Percentiles rank a stretch among this genome's conserved stretches.
phyloP scores from a whole-genome alignment of 2,329 filamentous ascomycete species.

The Alternaria dauci region DNA sequence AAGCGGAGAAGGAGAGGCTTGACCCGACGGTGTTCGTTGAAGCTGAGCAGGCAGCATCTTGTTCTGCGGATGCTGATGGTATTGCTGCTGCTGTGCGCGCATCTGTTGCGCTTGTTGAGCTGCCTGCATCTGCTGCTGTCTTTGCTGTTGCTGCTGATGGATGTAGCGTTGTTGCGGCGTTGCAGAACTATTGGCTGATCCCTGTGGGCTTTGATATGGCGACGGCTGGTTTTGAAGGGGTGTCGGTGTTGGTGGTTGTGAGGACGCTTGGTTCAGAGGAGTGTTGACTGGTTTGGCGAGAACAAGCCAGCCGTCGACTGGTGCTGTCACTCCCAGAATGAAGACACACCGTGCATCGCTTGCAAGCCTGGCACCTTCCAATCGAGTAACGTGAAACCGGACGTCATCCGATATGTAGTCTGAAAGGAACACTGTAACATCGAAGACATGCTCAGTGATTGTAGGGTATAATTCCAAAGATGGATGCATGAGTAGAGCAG shows the following conservation, averaged over 20 bases:
- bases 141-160: slow-evolving; percentile 39
- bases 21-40: slow-evolving; percentile 37
- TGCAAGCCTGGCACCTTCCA: slow-evolving; percentile 33
- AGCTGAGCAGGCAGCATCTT: slow-evolving; percentile 42
- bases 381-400: slow-evolving; percentile 44
- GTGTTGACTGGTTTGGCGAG: slow-evolving; percentile 45
- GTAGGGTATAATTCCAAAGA: slow-evolving; percentile 46
- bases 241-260: slow-evolving; percentile 28
- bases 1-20: slow-evolving; percentile 25
- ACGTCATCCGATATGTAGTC: slow-evolving; percentile 53
- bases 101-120: slow-evolving; percentile 37
- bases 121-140: slow-evolving; percentile 35
- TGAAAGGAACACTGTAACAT: slow-evolving; percentile 54
- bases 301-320: slow-evolving; percentile 54
- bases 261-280: slow-evolving; percentile 24
- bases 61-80: slow-evolving; percentile 40
- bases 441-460: slow-evolving; percentile 54
- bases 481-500: slow-evolving; percentile 50
- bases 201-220: slow-evolving; percentile 34
- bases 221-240: slow-evolving; percentile 24
- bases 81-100: slow-evolving; percentile 37
- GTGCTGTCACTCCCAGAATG: slow-evolving; percentile 49
- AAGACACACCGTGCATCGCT: slow-evolving; percentile 51
- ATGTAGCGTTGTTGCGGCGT: slow-evolving; percentile 39
- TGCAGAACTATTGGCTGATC: slow-evolving; percentile 20